These are phyloP conservation scores for Cyclostephanos tholiformis DNA, from an alignment of 108 stramenopile species.

Conservation along the genomic window DNA sequence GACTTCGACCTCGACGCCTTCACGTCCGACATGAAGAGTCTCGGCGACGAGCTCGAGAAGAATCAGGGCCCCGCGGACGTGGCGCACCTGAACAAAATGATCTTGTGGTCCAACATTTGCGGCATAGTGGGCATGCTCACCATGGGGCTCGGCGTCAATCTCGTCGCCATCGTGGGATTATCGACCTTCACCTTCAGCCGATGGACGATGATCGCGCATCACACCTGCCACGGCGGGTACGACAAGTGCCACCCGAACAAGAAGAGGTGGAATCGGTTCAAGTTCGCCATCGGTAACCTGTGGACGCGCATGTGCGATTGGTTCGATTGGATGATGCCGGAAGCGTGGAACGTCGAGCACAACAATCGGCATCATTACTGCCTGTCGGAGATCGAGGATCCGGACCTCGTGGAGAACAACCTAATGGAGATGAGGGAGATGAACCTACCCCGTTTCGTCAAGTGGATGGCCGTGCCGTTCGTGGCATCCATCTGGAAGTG, in stretches of 20 bases:
- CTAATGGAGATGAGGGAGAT: constrained; percentile 61
- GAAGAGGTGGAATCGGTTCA: constrained; percentile 73
- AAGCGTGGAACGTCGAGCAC: constrained; percentile 95
- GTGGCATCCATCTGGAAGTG: constrained; percentile 85
- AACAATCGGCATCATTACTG: constrained; percentile 91
- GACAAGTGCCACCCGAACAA: constrained; percentile 78
- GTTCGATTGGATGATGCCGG: constrained; percentile 91
- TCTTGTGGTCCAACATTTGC: constrained; percentile 77
- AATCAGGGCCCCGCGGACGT: constrained; percentile 86
- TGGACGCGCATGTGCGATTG: constrained; percentile 78
- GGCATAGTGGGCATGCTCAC: constrained; percentile 75
- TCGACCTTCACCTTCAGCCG: constrained; percentile 74
- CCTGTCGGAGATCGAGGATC: constrained; percentile 79
- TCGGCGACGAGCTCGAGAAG: constrained; percentile 79
- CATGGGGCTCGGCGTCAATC: constrained; percentile 54
- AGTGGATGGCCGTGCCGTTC: constrained; percentile 63
- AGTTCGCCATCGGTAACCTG: constrained; percentile 74
- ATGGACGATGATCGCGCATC: constrained; percentile 92
- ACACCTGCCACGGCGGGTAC: constrained; percentile 89
- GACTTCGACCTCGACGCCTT: constrained; percentile 83
- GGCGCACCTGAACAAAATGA: constrained; percentile 88
- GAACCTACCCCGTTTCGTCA: constrained; percentile 55
- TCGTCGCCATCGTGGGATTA: constrained; percentile 59
- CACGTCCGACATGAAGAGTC: constrained; percentile 70
- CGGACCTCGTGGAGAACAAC: constrained; percentile 90